These are phyloP conservation scores for Aspergillus biplanus DNA, from an alignment of 495 filamentous ascomycete genomes.

Conservation along the genomic window DNA sequence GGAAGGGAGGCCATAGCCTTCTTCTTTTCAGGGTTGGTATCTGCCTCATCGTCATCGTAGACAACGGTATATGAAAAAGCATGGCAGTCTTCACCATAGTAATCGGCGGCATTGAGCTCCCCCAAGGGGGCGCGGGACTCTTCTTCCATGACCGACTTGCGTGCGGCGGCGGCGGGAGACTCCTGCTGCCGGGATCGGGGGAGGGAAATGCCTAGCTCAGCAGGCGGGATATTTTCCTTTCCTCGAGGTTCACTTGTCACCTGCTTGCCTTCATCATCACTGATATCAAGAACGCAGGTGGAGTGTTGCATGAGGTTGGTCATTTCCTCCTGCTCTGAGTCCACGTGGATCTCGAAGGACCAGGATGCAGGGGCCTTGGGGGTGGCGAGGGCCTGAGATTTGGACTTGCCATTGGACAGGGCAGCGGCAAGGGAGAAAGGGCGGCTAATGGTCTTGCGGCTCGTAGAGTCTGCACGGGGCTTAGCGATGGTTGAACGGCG, in stretches of 20 bases:
- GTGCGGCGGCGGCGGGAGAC: slow-evolving; percentile 36
- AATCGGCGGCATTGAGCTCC: slow-evolving; percentile 72
- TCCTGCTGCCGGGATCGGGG: slow-evolving; percentile 31
- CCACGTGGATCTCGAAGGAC: slow-evolving; percentile 95
- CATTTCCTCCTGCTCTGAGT: slow-evolving; percentile 84
- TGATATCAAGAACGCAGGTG: slow-evolving; percentile 83
- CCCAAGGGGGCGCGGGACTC: slow-evolving; percentile 69
- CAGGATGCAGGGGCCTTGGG: slow-evolving; percentile 65
- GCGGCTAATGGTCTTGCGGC: slow-evolving; percentile 40
- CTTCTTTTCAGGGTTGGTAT: slow-evolving; percentile 27
- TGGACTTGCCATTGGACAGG: slow-evolving; percentile 50
- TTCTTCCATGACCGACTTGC: slow-evolving; percentile 44
- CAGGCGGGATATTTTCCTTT: slow-evolving; percentile 86
- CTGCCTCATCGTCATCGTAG: slow-evolving; percentile 56
- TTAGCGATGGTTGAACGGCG: slow-evolving; percentile 45
- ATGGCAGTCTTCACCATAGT: slow-evolving; percentile 70
- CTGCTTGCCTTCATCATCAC: slow-evolving; percentile 54
- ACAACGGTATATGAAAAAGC: slow-evolving; percentile 61
- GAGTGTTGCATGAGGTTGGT: slow-evolving; percentile 91
- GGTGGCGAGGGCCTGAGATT: slow-evolving; percentile 36
- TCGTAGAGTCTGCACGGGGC: slow-evolving; percentile 57
- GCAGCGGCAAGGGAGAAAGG: slow-evolving; percentile 83
- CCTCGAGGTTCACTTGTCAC: slow-evolving; percentile 57
- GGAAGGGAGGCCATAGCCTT: slow-evolving; percentile 13
- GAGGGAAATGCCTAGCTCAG: slow-evolving; percentile 39